Evolutionary conservation across 495 filamentous ascomycete species (phyloP).

Genomic region (Talaromyces adpressus): DNA sequence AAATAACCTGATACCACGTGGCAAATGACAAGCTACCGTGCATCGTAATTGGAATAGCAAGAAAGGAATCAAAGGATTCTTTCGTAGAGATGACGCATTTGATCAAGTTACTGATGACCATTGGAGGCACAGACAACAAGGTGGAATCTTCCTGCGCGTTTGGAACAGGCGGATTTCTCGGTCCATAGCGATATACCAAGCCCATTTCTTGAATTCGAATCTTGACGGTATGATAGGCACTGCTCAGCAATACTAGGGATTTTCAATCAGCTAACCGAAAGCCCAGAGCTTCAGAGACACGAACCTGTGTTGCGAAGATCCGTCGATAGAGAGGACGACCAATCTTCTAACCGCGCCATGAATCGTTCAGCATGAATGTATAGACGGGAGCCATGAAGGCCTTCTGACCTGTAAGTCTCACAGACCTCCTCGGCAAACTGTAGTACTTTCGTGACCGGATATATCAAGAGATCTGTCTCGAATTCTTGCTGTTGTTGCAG

Average conservation of each 20-base stretch:
- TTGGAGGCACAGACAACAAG: conserved; percentile 7
- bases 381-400: background rate
- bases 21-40: conserved; percentile 8
- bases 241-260: conserved; percentile 8
- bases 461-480: conserved; percentile 12
- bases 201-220: conserved; percentile 15
- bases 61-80: conserved; percentile 8
- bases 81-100: conserved; percentile 1
- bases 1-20: conserved; percentile 11
- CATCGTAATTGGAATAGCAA: conserved; percentile 3
- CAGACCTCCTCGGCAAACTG: conserved; percentile 12
- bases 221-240: conserved; percentile 11
- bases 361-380: conserved; percentile 14
- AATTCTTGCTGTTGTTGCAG: conserved; percentile 10
- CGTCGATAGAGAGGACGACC: conserved; percentile 12
- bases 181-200: conserved; percentile 15
- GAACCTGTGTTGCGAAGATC: conserved; percentile 9
- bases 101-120: conserved; percentile 8
- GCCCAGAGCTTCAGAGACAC: background rate
- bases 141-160: conserved; percentile 10
- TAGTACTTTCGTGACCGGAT: conserved; percentile 9
- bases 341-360: conserved; percentile 12
- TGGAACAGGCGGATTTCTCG: conserved; percentile 8
- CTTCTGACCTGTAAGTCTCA: conserved; percentile 10
- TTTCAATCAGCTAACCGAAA: background rate